These are phyloP conservation scores for Isochrysis galbana DNA, from an alignment of 78 protist species.

Conservation along the genomic window DNA sequence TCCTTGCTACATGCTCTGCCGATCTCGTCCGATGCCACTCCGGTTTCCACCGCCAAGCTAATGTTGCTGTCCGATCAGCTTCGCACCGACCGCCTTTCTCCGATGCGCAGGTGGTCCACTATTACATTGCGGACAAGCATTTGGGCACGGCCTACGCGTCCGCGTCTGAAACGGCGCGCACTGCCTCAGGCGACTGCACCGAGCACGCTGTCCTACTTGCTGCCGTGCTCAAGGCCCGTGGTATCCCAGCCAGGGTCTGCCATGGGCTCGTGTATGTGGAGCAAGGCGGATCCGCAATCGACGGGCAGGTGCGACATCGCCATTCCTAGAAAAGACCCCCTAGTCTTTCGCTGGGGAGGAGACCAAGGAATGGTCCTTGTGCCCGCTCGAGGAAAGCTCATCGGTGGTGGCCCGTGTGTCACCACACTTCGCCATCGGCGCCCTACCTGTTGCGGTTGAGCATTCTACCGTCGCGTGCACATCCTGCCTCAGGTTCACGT, in stretches of 20 bases:
- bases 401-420: too few relatives aligned
- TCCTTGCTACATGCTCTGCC: too few relatives aligned
- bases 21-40: too few relatives aligned
- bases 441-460: too few relatives aligned
- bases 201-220: conserved; percentile 45
- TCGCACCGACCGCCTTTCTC: not conserved
- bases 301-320: not conserved
- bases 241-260: conserved; percentile 36
- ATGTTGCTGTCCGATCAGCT: too few relatives aligned
- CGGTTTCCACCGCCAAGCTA: too few relatives aligned
- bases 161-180: conserved; percentile 38
- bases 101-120: not conserved
- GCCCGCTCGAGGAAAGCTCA: too few relatives aligned
- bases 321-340: too few relatives aligned
- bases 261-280: conserved; percentile 43
- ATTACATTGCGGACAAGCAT: not conserved
- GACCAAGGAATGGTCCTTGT: too few relatives aligned
- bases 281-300: conserved; percentile 13
- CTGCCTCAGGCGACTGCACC: conserved; percentile 44
- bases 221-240: conserved; percentile 3
- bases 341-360: too few relatives aligned
- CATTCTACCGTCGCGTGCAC: too few relatives aligned
- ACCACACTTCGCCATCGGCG: too few relatives aligned
- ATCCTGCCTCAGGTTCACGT: not conserved
- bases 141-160: conserved; percentile 37